Evolutionary conservation across 345 rosid species (phyloP), one percentile per base, ranked within the genome.

Genomic region (Syzygium aromaticum): DNA sequence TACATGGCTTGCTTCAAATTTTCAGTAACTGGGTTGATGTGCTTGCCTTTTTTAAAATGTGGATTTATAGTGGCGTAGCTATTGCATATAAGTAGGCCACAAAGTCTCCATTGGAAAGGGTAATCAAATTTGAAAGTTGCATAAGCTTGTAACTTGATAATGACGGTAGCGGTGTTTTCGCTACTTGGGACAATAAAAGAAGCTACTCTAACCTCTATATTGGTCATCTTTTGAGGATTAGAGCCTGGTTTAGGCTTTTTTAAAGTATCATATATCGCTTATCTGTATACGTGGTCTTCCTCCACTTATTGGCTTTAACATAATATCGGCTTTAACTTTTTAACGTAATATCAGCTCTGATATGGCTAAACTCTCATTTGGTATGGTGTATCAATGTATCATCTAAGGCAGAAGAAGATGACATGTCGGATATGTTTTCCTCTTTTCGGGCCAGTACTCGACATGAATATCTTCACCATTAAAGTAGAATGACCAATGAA

Each of bases 251-350:
- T 64, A 63, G 0, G 11, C 5, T 3, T 38, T 19, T 21, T 2
- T 17, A 19, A 73, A 38, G 4, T 38, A 38, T 73, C 14, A 0
- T 14, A 8, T 2, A 19, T 38, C 3, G 1, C 10, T 73, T 33
- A 14, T 19, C 2, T 33, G 33, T 11, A 73, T 2, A 38, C 1
- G 2, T 9, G 14, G 10, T 64, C 7, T 67, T 6, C 1, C 1
- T 67, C 19, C 2, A 2, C 1, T 6, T 61, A 4, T 17, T 0
- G 1, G 9, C 46, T 73, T 33, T 73, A 19, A 73, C 4, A 2
- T 19, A 43, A 43, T 19, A 4, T 33, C 14, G 0, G 25, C 4
- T 9, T 3, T 6, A 0, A 38, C 11, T 4, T 33, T 38, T 2
- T 9, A 3, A 73, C 1, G 38, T 33, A 1, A 0, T 5, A 38